A percentile compares a stretch with the other conserved stretches of the same genome.
These are phyloP conservation scores for Aspergillus hancockii DNA, from an alignment of 495 filamentous ascomycete genomes.

Conservation along the genomic window DNA sequence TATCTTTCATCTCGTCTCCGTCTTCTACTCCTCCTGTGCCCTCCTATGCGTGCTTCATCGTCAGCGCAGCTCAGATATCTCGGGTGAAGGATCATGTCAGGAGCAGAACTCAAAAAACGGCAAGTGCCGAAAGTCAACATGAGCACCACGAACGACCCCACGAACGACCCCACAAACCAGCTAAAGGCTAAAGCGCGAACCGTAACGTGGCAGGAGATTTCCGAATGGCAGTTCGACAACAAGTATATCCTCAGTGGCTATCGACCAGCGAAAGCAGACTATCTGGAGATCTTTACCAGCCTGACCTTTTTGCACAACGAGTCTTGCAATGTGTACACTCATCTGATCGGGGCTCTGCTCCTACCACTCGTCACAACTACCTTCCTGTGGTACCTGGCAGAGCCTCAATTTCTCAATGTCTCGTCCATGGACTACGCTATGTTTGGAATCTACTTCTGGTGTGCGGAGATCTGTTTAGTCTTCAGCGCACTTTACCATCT, in stretches of 20 bases:
- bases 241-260: constrained; percentile 15
- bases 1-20: not conserved
- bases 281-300: constrained; percentile 19
- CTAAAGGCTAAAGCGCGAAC: constrained; percentile 6
- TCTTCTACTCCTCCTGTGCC: constrained; percentile 7
- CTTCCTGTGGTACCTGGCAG: constrained; percentile 10
- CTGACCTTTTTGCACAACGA: constrained; percentile 14
- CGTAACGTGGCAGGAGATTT: constrained; percentile 17
- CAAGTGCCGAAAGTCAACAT: constrained; percentile 9
- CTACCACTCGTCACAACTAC: constrained; percentile 4
- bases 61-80: constrained; percentile 10
- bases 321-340: constrained; percentile 18
- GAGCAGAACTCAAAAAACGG: constrained; percentile 17
- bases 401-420: constrained; percentile 11
- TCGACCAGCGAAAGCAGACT: constrained; percentile 14
- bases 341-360: constrained; percentile 15
- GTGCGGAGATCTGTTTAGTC: constrained; percentile 15
- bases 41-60: constrained; percentile 8
- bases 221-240: constrained; percentile 21
- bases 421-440: constrained; percentile 18
- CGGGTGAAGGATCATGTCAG: constrained; percentile 12
- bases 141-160: constrained; percentile 14
- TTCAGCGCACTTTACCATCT: not conserved
- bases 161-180: constrained; percentile 6
- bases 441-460: constrained; percentile 22